Evolutionary conservation across 768 basidiomycete species (phyloP).

Genomic region (Hortiboletus campestris): DNA sequence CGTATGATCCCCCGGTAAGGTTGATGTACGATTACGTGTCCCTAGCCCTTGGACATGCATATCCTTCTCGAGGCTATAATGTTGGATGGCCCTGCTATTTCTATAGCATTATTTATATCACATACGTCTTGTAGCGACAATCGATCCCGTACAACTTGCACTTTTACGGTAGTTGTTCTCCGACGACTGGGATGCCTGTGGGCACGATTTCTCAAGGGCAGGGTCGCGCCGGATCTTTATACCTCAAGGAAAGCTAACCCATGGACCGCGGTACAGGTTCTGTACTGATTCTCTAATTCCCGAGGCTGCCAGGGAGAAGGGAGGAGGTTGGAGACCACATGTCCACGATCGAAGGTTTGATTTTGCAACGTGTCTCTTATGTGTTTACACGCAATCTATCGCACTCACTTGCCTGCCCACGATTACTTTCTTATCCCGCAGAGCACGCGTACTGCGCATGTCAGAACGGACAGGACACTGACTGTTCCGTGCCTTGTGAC

Average conservation of each 20-base stretch:
- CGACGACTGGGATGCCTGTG: neutral
- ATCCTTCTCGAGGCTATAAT: constrained; percentile 1
- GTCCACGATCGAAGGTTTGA: constrained; percentile 17
- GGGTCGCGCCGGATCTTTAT: neutral
- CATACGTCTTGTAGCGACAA: constrained; percentile 14
- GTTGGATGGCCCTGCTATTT: neutral
- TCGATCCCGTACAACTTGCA: neutral
- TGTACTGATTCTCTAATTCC: constrained; percentile 7
- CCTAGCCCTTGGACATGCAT: neutral
- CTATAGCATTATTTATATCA: constrained; percentile 16
- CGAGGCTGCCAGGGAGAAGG: neutral
- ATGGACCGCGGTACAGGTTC: neutral
- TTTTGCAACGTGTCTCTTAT: constrained; percentile 23
- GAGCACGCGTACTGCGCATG: constrained; percentile 29
- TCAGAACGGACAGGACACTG: constrained; percentile 15
- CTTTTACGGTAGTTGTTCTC: neutral
- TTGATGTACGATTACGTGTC: constrained; percentile 18
- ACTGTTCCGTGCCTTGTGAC: constrained; percentile 21
- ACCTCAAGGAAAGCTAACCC: neutral
- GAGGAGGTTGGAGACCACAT: constrained; percentile 10
- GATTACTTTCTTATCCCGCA: constrained; percentile 6
- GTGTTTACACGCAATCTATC: constrained; percentile 10
- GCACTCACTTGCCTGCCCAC: constrained; percentile 3
- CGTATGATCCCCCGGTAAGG: constrained; percentile 29
- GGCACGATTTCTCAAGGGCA: neutral